Base-by-base conservation (phyloP, 257 asterid species). In the Ligustrum vulgare region DNA sequence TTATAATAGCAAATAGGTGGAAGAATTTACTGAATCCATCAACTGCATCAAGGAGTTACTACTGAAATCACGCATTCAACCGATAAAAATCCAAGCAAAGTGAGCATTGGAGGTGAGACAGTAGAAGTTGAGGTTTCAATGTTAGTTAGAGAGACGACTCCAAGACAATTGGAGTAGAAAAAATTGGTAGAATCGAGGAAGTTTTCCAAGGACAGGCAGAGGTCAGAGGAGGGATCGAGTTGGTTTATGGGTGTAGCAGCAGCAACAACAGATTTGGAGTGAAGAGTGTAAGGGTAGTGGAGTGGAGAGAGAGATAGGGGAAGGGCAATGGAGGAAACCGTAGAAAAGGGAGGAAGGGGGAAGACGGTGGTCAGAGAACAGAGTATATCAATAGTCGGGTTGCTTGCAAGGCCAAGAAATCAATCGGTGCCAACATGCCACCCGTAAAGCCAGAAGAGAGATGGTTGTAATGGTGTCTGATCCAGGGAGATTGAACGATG, bases 291-390 rank as follows among this genome's bases (percentile, higher is more conserved):
- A 35, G 90, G 90, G 84, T 88, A 86, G 32, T 72, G 82, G 71
- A 86, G n/a, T n/a, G n/a, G n/a, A n/a, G n/a, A 22, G 76, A 67
- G 67, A 91, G 84, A 67, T 83, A 28, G 87, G 67, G 69, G 87
- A 82, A 35, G 93, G 89, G 86, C 96, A 90, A 64, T 80, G 85
- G 70, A 91, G 88, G 82, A 56, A 81, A 88, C 91, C 97, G 67
- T 90, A 86, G 84, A 93, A 91, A 83, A 91, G 91, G 54, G 92
- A 86, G 60, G 93, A 82, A 51, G 89, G 87, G 8, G 96, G 91
- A 32, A 91, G 82, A 5, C 66, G 94, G 84, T 93, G 98, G 80
- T 78, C n/a, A n/a, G n/a, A n/a, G n/a, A n/a, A n/a, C n/a, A n/a
- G n/a, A n/a, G n/a, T n/a, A n/a, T n/a, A n/a, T n/a, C n/a, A n/a